Percentiles rank a stretch among this genome's conserved stretches.
Conservation (phyloP, 495 filamentous ascomycete species). For the Hyaloscypha hepaticicola region DNA sequence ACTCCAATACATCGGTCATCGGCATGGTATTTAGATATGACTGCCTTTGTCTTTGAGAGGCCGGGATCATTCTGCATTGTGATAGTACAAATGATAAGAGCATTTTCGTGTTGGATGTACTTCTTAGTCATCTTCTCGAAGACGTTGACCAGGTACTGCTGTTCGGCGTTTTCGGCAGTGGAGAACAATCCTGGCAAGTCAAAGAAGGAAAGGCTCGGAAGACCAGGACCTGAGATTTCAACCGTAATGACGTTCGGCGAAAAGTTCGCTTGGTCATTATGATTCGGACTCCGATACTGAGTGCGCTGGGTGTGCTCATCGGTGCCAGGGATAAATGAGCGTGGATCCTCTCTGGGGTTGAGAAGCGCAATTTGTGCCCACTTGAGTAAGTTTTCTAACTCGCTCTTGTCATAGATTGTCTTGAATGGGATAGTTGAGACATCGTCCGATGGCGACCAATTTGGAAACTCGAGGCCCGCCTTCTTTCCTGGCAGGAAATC, state of each 20-base stretch:
- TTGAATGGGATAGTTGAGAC: slow-evolving; percentile 30
- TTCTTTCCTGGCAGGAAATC: slow-evolving; percentile 31
- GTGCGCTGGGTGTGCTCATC: slow-evolving; percentile 38
- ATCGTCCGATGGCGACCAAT: slow-evolving; percentile 37
- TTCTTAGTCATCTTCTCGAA: slow-evolving; percentile 66
- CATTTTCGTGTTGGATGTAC: slow-evolving; percentile 62
- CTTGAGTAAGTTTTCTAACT: slow-evolving; percentile 24
- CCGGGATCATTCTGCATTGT: slow-evolving; percentile 73
- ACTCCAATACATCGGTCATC: slow-evolving; percentile 67
- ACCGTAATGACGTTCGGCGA: slow-evolving; percentile 75
- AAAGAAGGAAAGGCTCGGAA: slow-evolving; percentile 73
- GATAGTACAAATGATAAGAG: slow-evolving; percentile 71
- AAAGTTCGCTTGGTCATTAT: slow-evolving; percentile 58
- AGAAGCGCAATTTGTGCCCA: slow-evolving; percentile 74
- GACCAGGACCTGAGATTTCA: slow-evolving; percentile 65
- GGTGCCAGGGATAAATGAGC: slow-evolving; percentile 42
- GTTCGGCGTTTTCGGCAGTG: slow-evolving; percentile 42
- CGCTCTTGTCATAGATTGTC: slow-evolving; percentile 20
- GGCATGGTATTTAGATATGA: slow-evolving; percentile 60
- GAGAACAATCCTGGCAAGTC: slow-evolving; percentile 81
- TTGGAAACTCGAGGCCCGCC: slow-evolving; percentile 40
- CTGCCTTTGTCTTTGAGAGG: slow-evolving; percentile 64
- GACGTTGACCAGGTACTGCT: slow-evolving; percentile 63
- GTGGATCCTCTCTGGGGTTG: slow-evolving; percentile 51
- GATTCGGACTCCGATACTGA: slow-evolving; percentile 19